phyloP scores from a whole-genome alignment of 345 rosid species.

The Salix koriyanagi region DNA sequence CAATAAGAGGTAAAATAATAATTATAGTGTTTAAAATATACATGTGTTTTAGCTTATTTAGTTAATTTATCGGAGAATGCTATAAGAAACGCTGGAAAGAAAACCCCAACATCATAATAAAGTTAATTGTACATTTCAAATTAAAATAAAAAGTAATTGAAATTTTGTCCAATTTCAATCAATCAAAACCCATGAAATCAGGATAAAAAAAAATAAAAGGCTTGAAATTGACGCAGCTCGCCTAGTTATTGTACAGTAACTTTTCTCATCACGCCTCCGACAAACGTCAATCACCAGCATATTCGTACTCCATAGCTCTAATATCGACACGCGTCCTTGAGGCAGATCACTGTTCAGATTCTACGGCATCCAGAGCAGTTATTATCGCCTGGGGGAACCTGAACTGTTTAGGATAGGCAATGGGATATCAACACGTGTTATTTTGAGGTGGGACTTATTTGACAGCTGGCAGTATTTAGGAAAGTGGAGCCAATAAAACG shows the following conservation, averaged over 20 bases:
- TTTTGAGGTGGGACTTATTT: too few species aligned
- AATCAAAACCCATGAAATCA: not conserved
- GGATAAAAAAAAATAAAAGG: not conserved
- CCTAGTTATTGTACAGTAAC: constrained; percentile 13
- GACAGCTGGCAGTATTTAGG: not conserved
- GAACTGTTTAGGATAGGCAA: not conserved
- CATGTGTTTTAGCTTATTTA: too few species aligned
- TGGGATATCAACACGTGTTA: constrained; percentile 30
- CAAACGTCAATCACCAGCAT: constrained; percentile 11
- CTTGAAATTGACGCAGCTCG: not conserved
- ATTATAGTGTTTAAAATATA: too few species aligned
- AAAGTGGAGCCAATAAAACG: not conserved
- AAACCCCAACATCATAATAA: too few species aligned
- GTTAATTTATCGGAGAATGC: not conserved
- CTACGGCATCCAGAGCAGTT: not conserved
- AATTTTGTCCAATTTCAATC: not conserved
- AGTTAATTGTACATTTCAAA: too few species aligned
- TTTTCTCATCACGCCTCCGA: constrained; percentile 28
- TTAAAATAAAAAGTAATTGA: too few species aligned
- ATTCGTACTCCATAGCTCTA: constrained; percentile 16
- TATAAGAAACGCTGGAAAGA: too few species aligned
- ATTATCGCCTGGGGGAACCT: not conserved
- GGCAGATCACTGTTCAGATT: constrained; percentile 18
- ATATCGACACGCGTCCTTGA: constrained; percentile 21
- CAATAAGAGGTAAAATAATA: too few species aligned